Evolutionary conservation across 139 green algal species (phyloP).

Genomic region (Edaphochlamys debaryana): DNA sequence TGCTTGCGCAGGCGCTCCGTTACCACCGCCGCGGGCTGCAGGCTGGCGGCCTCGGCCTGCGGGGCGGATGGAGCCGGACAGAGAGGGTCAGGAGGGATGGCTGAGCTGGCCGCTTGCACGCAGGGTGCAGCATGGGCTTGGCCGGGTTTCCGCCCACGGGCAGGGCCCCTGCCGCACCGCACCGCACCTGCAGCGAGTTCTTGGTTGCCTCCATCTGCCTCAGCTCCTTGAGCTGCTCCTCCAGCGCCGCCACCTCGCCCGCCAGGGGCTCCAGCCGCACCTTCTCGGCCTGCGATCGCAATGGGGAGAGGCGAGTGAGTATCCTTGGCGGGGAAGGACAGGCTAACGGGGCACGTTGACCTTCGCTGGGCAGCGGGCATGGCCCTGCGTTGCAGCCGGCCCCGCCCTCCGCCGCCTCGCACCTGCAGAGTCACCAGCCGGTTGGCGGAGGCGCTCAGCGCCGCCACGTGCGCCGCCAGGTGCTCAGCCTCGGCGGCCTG

Average conservation of each 20-base stretch:
- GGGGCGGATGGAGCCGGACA: background rate
- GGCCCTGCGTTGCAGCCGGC: too few relatives aligned
- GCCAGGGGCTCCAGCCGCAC: conserved; percentile 24
- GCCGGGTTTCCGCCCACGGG: too few relatives aligned
- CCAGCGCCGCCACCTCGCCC: conserved; percentile 28
- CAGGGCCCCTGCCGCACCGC: too few relatives aligned
- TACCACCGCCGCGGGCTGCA: conserved; percentile 38
- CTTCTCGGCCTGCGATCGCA: conserved; percentile 14
- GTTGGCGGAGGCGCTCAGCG: conserved; percentile 15
- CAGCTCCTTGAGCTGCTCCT: conserved; percentile 38
- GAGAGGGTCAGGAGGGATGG: too few relatives aligned
- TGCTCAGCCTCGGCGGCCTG: conserved; percentile 28
- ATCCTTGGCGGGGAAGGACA: too few relatives aligned
- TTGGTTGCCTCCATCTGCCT: conserved; percentile 25
- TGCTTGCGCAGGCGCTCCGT: conserved; percentile 38
- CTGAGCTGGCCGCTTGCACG: too few relatives aligned
- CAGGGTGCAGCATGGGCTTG: too few relatives aligned
- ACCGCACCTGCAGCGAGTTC: conserved; percentile 17
- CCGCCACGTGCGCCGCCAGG: conserved; percentile 22
- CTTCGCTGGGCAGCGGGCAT: too few relatives aligned
- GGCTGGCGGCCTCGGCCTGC: conserved; percentile 15
- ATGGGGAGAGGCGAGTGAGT: too few relatives aligned
- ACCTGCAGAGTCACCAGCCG: conserved; percentile 18
- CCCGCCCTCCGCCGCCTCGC: too few relatives aligned
- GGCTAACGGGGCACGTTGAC: too few relatives aligned